A percentile compares a stretch with the other conserved stretches of the same genome.
Evolutionary conservation across 2,329 filamentous ascomycete species (phyloP).

Genomic region (Fusarium paranaense): DNA sequence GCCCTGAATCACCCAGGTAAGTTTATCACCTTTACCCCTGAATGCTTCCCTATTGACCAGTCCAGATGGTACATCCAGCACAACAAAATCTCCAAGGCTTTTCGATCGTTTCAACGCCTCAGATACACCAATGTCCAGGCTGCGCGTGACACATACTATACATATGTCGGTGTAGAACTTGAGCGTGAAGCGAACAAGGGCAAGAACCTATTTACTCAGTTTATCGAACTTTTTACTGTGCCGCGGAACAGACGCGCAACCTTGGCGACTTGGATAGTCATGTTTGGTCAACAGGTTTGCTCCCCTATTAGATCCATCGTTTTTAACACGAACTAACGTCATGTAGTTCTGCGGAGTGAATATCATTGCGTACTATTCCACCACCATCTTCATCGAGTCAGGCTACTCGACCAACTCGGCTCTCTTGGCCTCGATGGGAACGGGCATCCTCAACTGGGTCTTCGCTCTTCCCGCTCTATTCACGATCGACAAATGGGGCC

Average conservation of each 20-base stretch:
- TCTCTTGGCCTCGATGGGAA: conserved; percentile 1
- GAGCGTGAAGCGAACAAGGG: background rate
- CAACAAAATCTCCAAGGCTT: background rate
- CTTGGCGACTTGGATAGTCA: background rate
- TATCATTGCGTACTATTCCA: conserved; percentile 5
- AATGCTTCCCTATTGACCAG: background rate
- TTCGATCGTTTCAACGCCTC: background rate
- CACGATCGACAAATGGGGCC: background rate
- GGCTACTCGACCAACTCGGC: conserved; percentile 6
- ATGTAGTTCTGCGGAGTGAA: background rate
- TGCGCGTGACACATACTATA: conserved; percentile 1
- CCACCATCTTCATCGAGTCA: conserved; percentile 2
- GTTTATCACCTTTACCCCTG: background rate
- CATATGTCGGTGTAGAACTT: background rate
- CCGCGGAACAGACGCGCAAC: background rate
- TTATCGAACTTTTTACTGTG: background rate
- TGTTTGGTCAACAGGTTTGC: conserved; percentile 1
- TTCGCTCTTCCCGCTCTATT: background rate
- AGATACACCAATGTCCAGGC: background rate
- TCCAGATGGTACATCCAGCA: conserved; percentile 2
- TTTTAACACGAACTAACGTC: background rate
- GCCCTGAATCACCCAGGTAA: background rate
- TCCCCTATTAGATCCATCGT: background rate
- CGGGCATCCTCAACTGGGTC: background rate
- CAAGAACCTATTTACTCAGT: conserved; percentile 2